Base-by-base conservation (phyloP, 768 basidiomycete species). In the Tylopilus sp. region DNA sequence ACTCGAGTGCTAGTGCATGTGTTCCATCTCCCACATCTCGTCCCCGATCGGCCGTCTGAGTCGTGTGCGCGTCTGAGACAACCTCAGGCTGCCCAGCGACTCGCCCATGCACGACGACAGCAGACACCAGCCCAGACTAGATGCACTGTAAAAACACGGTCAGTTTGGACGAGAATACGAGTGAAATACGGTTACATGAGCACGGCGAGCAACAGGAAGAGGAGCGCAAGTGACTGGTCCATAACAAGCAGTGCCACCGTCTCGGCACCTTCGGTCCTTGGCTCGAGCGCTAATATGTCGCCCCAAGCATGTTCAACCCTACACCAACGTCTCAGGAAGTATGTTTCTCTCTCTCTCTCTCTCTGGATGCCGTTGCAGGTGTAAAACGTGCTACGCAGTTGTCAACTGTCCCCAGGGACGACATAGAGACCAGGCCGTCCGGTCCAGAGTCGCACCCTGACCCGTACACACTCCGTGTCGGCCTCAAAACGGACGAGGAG, bases 41-140 rank as follows among this genome's bases (percentile, higher is more conserved):
- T 80, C 78, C 29, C 72, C 76, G 29, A 74, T 68, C 30, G 71
- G 73, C 45, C 72, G 52, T 36, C 31, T 21, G 12, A 36, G 25
- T 5, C 52, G 52, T 16, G 52, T 26, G 2, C 52, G 45, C 1
- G 45, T 42, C 30, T 38, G 51, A 46, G 45, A 40, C 51, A 78
- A 72, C 80, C 80, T 83, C 22, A 84, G 28, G 59, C 40, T 74
- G 19, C 17, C 16, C 22, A 82, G 55, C n/a, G 71, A 65, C 26
- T 68, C 70, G 26, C 86, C 86, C 53, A 87, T 65, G 70, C 86
- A 86, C 8, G 85, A 86, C 30, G 84, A 85, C 45, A 87, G 67
- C 54, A 86, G 67, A 62, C 86, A 88, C 83, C 86, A 86, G 37
- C 77, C 76, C 8, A 86, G 61, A 26, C 78, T 72, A 16, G 78